Percentiles rank a stretch among this genome's conserved stretches.
Conservation (phyloP, 1,284 basidiomycete species). For the Trichosporon sp. region DNA sequence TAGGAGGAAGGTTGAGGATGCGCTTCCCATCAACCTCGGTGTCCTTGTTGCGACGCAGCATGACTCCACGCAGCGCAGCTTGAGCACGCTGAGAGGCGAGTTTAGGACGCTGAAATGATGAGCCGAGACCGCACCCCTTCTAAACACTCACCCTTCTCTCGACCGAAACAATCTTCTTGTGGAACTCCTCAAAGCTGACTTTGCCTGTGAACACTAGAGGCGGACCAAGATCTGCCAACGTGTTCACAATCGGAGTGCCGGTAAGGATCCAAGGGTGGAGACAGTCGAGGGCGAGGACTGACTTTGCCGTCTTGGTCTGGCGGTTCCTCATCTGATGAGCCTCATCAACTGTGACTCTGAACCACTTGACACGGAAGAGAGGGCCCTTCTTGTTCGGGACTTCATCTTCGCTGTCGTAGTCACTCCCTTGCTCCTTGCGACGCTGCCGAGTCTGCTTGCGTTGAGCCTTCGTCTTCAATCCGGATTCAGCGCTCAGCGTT, state of each 20-base stretch:
- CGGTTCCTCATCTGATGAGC: conserved; percentile 42
- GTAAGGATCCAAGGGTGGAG: conserved; percentile 40
- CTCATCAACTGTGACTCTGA: conserved; percentile 49
- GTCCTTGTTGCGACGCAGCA: conserved; percentile 43
- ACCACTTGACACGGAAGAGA: conserved; percentile 40
- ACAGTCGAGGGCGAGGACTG: conserved; percentile 31
- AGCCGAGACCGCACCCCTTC: not conserved
- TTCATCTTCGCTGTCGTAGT: conserved; percentile 11
- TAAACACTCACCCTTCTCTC: conserved; percentile 22
- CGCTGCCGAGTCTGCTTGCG: conserved; percentile 11
- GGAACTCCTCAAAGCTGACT: conserved; percentile 34
- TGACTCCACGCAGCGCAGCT: conserved; percentile 34
- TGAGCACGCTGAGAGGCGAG: conserved; percentile 41
- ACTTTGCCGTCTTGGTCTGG: conserved; percentile 33
- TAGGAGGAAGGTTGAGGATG: conserved; percentile 39
- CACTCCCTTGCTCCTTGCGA: conserved; percentile 9
- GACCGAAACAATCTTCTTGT: conserved; percentile 22
- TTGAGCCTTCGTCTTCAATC: conserved; percentile 21
- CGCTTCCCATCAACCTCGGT: conserved; percentile 40
- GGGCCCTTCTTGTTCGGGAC: conserved; percentile 33
- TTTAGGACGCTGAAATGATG: conserved; percentile 20
- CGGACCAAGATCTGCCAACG: conserved; percentile 18
- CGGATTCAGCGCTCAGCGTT: conserved; percentile 29
- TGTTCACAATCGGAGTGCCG: conserved; percentile 41
- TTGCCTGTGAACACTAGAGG: conserved; percentile 34